These are phyloP conservation scores for Onygena corvina DNA, from an alignment of 2,329 filamentous ascomycete genomes.

Conservation along the genomic window DNA sequence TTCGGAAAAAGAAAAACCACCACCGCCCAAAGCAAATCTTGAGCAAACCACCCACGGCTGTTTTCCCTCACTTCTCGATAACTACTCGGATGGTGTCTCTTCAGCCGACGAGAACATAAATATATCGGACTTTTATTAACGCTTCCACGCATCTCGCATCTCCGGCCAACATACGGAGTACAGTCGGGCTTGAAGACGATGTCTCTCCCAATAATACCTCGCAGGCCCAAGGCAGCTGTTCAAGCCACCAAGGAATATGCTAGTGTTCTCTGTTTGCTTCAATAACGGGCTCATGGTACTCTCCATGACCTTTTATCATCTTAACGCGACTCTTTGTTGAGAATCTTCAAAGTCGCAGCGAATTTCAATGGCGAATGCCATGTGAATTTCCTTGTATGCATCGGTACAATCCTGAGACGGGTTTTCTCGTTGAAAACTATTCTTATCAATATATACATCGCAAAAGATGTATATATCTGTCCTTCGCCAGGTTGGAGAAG, in stretches of 20 bases:
- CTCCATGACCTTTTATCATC: neutral
- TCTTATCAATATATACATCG: neutral
- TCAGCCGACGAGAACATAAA: too few species aligned
- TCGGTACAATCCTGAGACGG: neutral
- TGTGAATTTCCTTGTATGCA: neutral
- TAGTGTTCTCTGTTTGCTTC: neutral
- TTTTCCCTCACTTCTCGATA: too few species aligned
- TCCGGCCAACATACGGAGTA: too few species aligned
- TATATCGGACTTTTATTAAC: too few species aligned
- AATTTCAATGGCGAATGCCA: neutral
- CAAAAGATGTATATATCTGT: neutral
- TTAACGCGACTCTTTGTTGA: constrained; percentile 1
- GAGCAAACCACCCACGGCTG: too few species aligned
- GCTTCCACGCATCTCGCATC: too few species aligned
- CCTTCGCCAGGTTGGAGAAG: neutral
- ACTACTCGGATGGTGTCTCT: too few species aligned
- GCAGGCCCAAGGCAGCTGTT: too few species aligned
- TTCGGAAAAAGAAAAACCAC: too few species aligned
- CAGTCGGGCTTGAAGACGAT: too few species aligned
- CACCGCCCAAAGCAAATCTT: too few species aligned
- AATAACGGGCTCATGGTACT: neutral
- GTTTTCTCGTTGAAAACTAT: neutral
- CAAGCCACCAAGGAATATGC: neutral
- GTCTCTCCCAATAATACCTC: too few species aligned
- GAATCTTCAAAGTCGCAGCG: neutral